These are phyloP conservation scores for Heterobasidion occidentale DNA, from an alignment of 1,284 basidiomycete genomes.

Conservation along the genomic window DNA sequence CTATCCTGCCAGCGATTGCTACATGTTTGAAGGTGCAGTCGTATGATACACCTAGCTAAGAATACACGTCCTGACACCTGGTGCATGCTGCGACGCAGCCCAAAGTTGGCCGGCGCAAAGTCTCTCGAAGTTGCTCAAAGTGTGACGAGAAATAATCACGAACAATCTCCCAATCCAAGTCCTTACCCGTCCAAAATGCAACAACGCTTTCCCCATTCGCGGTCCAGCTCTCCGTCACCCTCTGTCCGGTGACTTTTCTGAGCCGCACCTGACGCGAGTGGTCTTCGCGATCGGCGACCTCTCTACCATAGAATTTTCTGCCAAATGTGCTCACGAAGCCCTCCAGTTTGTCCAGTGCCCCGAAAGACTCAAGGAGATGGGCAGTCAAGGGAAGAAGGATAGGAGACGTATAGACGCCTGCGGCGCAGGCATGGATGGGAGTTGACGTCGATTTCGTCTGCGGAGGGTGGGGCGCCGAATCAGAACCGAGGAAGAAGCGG, in stretches of 20 bases:
- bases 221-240: conserved; percentile 41
- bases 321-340: conserved; percentile 77
- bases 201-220: conserved; percentile 57
- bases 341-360: conserved; percentile 73
- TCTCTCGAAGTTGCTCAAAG: not conserved
- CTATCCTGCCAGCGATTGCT: no score
- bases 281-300: conserved; percentile 12
- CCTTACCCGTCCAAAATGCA: conserved; percentile 90
- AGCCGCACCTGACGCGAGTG: conserved; percentile 22
- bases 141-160: not conserved
- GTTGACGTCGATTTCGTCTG: conserved; percentile 74
- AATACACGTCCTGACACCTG: no score
- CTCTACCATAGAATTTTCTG: conserved; percentile 69
- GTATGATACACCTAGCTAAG: no score
- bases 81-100: not conserved
- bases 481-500: conserved; percentile 96
- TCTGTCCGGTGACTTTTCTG: conserved; percentile 26
- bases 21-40: no score
- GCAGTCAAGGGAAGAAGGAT: conserved; percentile 86
- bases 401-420: conserved; percentile 89
- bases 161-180: conserved; percentile 74
- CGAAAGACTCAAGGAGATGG: conserved; percentile 80
- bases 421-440: conserved; percentile 76
- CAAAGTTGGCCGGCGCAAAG: not conserved
- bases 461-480: conserved; percentile 91